phyloP scores from a whole-genome alignment of 1,139 yeast genomes.

The Candida tropicalis region DNA sequence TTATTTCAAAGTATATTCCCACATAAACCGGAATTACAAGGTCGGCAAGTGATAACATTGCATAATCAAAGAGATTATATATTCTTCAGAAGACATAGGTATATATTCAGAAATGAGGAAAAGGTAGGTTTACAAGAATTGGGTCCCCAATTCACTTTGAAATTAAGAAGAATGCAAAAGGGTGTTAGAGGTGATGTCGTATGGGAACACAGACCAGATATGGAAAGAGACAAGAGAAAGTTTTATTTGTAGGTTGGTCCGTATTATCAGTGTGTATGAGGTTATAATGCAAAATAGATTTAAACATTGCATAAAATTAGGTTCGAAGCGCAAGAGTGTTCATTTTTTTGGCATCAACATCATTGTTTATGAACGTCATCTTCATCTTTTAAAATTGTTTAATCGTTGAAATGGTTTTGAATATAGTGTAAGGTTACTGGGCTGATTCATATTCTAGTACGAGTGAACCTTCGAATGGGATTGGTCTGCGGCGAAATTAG shows the following conservation, averaged over 20 bases:
- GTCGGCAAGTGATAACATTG: constrained; percentile 91
- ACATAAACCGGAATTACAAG: constrained; percentile 88
- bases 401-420: too few relatives aligned
- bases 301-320: too few relatives aligned
- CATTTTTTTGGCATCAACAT: too few relatives aligned
- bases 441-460: too few relatives aligned
- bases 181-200: constrained; percentile 91
- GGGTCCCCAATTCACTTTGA: constrained; percentile 94
- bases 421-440: too few relatives aligned
- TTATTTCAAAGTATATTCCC: constrained; percentile 92
- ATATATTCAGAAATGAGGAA: constrained; percentile 84
- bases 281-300: background rate
- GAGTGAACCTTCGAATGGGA: too few relatives aligned
- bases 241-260: constrained; percentile 60
- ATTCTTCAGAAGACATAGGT: constrained; percentile 93
- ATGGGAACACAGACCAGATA: constrained; percentile 95
- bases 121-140: constrained; percentile 92
- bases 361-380: too few relatives aligned
- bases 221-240: constrained; percentile 95
- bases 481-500: too few relatives aligned
- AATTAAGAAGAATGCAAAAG: constrained; percentile 83
- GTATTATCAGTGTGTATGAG: background rate
- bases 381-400: too few relatives aligned
- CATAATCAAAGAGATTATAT: constrained; percentile 96
- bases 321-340: too few relatives aligned